A percentile compares a stretch with the other conserved stretches of the same genome.
Conservation (phyloP, 192 early-diverging fungal genomes). For the Backusella mclennaniae region DNA sequence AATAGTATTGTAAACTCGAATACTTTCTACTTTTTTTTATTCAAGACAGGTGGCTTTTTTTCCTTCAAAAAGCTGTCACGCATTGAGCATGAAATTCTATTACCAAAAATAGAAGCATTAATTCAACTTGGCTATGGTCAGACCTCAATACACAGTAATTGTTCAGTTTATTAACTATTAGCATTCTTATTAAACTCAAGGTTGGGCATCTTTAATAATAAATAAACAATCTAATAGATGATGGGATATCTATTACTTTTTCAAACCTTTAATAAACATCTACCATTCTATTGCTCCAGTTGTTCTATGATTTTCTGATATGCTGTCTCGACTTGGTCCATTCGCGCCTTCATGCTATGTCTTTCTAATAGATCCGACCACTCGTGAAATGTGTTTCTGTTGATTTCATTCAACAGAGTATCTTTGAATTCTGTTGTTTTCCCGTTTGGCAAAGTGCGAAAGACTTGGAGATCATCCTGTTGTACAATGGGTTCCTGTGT, state of each 20-base stretch:
- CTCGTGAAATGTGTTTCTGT: not conserved
- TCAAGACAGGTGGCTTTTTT: constrained; percentile 10
- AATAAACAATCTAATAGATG: too few species aligned
- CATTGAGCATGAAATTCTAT: not conserved
- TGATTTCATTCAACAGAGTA: not conserved
- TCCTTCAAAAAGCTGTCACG: not conserved
- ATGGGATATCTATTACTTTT: too few species aligned
- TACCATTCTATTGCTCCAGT: not conserved
- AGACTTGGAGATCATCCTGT: not conserved
- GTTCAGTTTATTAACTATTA: too few species aligned
- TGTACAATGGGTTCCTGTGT: not conserved
- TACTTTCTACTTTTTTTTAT: not conserved
- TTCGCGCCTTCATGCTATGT: not conserved
- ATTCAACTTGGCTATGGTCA: too few species aligned
- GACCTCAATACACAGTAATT: not conserved
- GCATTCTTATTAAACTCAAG: too few species aligned
- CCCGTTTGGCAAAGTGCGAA: not conserved
- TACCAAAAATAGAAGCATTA: too few species aligned
- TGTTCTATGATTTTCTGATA: not conserved
- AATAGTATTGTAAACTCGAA: not conserved
- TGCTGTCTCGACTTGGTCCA: not conserved
- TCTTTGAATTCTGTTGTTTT: not conserved
- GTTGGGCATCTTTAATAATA: too few species aligned
- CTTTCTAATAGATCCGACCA: not conserved
- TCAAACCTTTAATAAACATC: too few species aligned